Percentiles rank a stretch among this genome's conserved stretches.
These are phyloP conservation scores for Dipodascopsis uninucleata DNA, from an alignment of 805 yeast genomes.

Conservation along the genomic window DNA sequence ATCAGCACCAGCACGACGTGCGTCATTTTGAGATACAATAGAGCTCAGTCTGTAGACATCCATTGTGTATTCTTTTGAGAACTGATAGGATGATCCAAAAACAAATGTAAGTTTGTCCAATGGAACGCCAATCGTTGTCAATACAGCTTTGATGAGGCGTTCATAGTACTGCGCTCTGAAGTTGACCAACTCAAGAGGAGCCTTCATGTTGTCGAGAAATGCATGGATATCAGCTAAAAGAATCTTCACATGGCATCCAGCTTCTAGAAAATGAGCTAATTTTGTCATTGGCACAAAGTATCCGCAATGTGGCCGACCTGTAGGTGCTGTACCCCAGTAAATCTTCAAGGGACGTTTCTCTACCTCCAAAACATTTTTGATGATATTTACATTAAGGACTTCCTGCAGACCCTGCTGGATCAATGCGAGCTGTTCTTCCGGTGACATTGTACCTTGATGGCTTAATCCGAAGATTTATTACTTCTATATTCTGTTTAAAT, in stretches of 20 bases:
- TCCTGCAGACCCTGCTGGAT: constrained; percentile 89
- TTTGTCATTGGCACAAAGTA: constrained; percentile 98
- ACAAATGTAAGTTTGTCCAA: constrained; percentile 81
- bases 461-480: no score
- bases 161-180: constrained; percentile 90
- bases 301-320: constrained; percentile 98
- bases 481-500: no score
- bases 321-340: constrained; percentile 99
- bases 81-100: constrained; percentile 87
- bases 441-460: constrained; percentile 9
- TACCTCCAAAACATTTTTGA: constrained; percentile 74
- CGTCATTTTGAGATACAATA: constrained; percentile 86
- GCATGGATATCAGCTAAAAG: constrained; percentile 95
- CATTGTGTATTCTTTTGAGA: constrained; percentile 71
- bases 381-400: constrained; percentile 81
- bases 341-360: constrained; percentile 78
- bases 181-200: constrained; percentile 85
- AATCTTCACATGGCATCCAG: constrained; percentile 93
- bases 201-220: constrained; percentile 96
- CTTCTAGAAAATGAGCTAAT: constrained; percentile 87
- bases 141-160: constrained; percentile 73
- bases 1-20: constrained; percentile 99
- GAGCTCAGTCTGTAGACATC: constrained; percentile 86
- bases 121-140: constrained; percentile 84
- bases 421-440: constrained; percentile 38